Evolutionary conservation across 2,329 filamentous ascomycete species (phyloP), one percentile per base, ranked within the genome.

Genomic region (Teratosphaeria pseudoeucalypti): DNA sequence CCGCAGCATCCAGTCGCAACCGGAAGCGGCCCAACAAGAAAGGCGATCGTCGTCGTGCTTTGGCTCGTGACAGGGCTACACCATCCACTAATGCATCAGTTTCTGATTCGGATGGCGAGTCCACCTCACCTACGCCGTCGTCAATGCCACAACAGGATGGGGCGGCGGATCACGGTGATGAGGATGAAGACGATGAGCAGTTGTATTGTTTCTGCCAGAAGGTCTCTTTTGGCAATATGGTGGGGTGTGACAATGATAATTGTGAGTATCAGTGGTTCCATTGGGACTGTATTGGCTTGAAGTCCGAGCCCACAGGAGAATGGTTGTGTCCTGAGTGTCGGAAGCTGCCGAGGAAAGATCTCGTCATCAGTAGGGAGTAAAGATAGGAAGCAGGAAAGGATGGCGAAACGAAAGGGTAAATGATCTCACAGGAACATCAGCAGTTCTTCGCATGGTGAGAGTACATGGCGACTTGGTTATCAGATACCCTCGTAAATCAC

Each of bases 261-360:
- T 94, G 89, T 74, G 85, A 85, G 54, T 89, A 84, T 69, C 89
- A 94, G 75, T 94, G 89, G 89, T 94, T 94, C 73, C 89, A 94
- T 75, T 94, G 89, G 87, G 85, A 75, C 61, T 81, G 78, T 62
- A 77, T 80, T 56, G 76, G 76, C 32, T 74, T 81, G 62, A 78
- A 77, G 62, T 73, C 77, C 65, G 77, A 79, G 68, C 78, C 78
- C 3, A 71, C 74, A 58, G 78, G 78, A 14, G 77, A 80, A 62
- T 81, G 78, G 78, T 70, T 81, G 47, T 81, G 78, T 70, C 76
- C 77, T 23, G 64, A 66, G 52, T 74, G 73, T 63, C 65, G 66
- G 56, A 68, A 68, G 23, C 56, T 68, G 54, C 67, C 67, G n/a
- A 66, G 63, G 62, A 65, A 61, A 32, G 63, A 68, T 57, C 34